Conservation (phyloP, 192 early-diverging fungal genomes). For the Mortierella claussenii region DNA sequence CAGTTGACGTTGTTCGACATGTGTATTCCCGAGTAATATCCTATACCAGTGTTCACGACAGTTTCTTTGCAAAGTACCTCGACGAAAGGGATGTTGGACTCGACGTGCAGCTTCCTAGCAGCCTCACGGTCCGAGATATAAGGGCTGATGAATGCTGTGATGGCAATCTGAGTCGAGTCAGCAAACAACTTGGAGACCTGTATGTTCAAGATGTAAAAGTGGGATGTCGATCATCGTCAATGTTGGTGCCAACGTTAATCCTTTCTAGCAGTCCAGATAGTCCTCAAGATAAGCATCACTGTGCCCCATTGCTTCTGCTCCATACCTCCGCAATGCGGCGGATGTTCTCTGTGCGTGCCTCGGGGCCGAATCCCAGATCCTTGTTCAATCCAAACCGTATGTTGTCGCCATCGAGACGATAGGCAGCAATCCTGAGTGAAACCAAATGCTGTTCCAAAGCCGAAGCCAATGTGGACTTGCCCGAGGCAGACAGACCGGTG, state of each 20-base stretch:
- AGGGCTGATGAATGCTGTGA: constrained; percentile 94
- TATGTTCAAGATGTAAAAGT: not conserved
- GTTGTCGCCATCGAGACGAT: constrained; percentile 97
- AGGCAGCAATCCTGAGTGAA: constrained; percentile 75
- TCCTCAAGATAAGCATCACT: no score
- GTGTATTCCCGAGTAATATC: no score
- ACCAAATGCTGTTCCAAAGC: constrained; percentile 92
- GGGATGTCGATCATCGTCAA: no score
- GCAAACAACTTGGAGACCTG: constrained; percentile 92
- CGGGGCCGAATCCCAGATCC: constrained; percentile 90
- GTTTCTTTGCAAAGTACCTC: constrained; percentile 61
- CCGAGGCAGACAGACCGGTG: constrained; percentile 94
- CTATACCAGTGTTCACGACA: no score
- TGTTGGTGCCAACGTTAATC: no score
- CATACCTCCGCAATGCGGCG: constrained; percentile 88
- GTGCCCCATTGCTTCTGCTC: not conserved
- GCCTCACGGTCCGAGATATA: constrained; percentile 84
- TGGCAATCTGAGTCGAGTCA: constrained; percentile 80
- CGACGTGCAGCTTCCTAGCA: constrained; percentile 82
- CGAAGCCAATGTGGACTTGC: constrained; percentile 91
- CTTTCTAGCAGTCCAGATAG: no score
- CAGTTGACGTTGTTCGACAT: no score
- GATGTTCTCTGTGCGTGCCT: constrained; percentile 95
- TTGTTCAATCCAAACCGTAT: constrained; percentile 98
- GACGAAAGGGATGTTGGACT: constrained; percentile 84